Conservation (phyloP, 441 rosid species). For the Hura crepitans region DNA sequence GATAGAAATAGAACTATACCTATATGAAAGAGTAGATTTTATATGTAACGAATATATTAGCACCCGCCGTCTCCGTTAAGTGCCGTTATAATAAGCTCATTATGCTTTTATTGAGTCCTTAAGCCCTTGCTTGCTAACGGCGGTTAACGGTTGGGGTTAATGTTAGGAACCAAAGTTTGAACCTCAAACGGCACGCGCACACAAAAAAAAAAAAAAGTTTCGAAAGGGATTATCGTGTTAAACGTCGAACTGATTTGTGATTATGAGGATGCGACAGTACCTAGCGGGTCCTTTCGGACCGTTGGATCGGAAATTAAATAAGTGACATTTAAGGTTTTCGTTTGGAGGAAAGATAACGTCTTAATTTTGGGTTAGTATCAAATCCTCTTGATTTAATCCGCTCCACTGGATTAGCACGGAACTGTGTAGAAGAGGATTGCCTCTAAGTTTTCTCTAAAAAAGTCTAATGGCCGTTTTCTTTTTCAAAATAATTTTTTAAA, state of each 20-base stretch:
- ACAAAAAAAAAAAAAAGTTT: constrained; percentile 13
- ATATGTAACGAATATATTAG: constrained; percentile 64
- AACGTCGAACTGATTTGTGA: constrained; percentile 23
- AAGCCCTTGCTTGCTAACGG: constrained; percentile 30
- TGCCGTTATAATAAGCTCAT: constrained; percentile 34
- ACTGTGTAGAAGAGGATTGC: too few relatives aligned
- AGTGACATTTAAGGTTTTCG: constrained; percentile 12
- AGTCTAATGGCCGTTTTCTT: too few relatives aligned
- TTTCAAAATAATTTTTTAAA: too few relatives aligned
- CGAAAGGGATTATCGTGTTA: constrained; percentile 22
- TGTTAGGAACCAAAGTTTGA: constrained; percentile 48
- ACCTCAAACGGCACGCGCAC: constrained; percentile 89
- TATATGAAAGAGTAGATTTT: constrained; percentile 22
- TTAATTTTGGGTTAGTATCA: too few relatives aligned
- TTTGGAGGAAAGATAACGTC: constrained; percentile 7
- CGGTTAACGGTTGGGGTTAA: constrained; percentile 35
- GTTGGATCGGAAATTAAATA: constrained; percentile 36
- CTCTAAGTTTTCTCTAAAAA: too few relatives aligned
- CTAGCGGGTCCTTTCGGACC: constrained; percentile 34
- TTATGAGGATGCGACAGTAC: background rate
- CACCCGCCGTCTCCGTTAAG: constrained; percentile 71
- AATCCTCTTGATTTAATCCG: too few relatives aligned
- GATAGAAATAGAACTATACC: constrained; percentile 32
- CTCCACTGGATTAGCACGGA: too few relatives aligned
- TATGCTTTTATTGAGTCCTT: background rate